Evolutionary conservation across 2,329 filamentous ascomycete genomes (phyloP), one percentile per base, ranked within the genome.

Genomic region (Cryphonectria radicalis): DNA sequence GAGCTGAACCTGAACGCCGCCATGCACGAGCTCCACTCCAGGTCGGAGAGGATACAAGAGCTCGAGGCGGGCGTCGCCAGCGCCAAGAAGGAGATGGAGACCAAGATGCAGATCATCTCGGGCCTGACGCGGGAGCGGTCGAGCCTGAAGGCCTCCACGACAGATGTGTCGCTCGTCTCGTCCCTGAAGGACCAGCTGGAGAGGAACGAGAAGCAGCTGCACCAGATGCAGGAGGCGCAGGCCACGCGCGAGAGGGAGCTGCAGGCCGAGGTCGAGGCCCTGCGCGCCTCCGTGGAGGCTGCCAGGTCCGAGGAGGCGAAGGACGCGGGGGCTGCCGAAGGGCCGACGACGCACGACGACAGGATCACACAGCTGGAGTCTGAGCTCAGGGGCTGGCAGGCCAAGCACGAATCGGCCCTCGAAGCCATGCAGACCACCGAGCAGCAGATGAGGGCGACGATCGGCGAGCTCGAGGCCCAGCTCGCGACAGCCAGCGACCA

Each of bases 61-160:
- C 86, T 99, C 19, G 96, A 99, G 80, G 90, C 90, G 7, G 95
- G 97, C 76, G 89, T 98, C 70, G 85, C 90, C 37, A 91, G 90
- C 4, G 89, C 94, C 32, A 96, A 93, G 84, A 97, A 94, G 84
- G 96, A 99, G 81, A 97, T 98, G 92, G 96, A 99, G 79, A 91
- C 89, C 74, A 99, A 99, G 88, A 94, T 95, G 85, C 93, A 93
- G 42, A 95, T 99, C 78, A 98, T 99, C 76, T 93, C 94, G 42
- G 96, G 96, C 8, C 86, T 99, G 74, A 97, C 96, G 4, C 91
- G 96, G 68, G 97, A 99, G 81, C 88, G 97, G 72, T 95, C 94
- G 3, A 98, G 94, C 82, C 87, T 98, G 82, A 94, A 95, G 79
- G 88, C 79, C 2, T 92, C 92, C 35, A 92, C 94, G 10, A 91